These are phyloP conservation scores for Oxyria digyna DNA, from an alignment of 148 eudicot genomes.

Conservation along the genomic window DNA sequence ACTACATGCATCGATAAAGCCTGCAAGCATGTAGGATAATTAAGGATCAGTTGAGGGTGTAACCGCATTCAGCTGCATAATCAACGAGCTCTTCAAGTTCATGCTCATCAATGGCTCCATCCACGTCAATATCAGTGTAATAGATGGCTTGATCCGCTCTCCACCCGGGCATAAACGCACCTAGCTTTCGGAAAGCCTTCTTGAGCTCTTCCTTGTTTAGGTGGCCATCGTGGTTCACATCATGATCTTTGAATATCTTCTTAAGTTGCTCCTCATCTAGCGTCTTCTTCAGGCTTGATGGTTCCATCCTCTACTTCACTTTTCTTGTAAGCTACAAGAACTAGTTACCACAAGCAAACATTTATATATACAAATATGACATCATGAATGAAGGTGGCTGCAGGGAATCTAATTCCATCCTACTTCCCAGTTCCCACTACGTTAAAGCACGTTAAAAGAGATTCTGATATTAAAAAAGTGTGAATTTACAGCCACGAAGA, in stretches of 20 bases:
- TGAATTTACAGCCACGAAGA: neutral
- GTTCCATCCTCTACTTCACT: neutral
- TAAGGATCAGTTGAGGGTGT: neutral
- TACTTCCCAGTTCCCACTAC: too few species aligned
- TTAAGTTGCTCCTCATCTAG: conserved; percentile 23
- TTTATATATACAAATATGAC: neutral
- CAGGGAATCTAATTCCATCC: too few species aligned
- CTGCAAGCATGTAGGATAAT: too few species aligned
- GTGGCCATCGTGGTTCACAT: conserved; percentile 25
- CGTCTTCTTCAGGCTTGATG: neutral
- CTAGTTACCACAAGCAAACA: neutral
- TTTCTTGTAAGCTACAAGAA: too few species aligned
- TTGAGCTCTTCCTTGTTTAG: conserved; percentile 31
- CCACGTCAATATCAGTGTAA: conserved; percentile 26
- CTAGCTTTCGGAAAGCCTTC: conserved; percentile 24
- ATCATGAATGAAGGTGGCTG: neutral
- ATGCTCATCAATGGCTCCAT: conserved; percentile 23
- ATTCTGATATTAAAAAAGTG: neutral
- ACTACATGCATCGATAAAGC: too few species aligned
- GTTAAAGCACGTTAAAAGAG: too few species aligned
- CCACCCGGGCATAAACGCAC: conserved; percentile 20
- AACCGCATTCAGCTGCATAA: conserved; percentile 13
- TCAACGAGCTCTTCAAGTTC: conserved; percentile 32
- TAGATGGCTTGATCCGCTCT: conserved; percentile 26
- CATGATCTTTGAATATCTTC: conserved; percentile 23